Evolutionary conservation across 2,329 filamentous ascomycete genomes (phyloP).

Genomic region (Endothia cerciana): DNA sequence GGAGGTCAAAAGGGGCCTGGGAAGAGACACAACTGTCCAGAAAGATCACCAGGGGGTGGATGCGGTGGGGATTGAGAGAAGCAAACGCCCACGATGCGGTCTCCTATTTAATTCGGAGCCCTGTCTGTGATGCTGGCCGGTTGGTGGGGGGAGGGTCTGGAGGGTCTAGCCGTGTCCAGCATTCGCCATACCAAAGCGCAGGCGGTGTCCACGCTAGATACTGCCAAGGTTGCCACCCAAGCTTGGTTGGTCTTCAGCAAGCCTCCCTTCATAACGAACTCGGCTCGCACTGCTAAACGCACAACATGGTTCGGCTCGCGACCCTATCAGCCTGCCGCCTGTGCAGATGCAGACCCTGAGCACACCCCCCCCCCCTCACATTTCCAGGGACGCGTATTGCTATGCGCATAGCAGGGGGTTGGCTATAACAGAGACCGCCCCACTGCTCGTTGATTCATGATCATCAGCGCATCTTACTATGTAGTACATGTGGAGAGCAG

Average conservation of each 20-base stretch:
- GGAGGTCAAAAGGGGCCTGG: conserved; percentile 21
- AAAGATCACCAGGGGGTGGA: conserved; percentile 27
- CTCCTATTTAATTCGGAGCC: conserved; percentile 26
- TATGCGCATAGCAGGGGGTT: background rate
- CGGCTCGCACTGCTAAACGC: background rate
- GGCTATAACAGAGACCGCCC: background rate
- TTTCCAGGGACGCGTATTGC: background rate
- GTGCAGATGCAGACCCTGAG: no score
- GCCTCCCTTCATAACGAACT: background rate
- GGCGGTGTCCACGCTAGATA: background rate
- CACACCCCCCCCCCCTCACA: no score
- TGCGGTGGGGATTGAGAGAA: conserved; percentile 21
- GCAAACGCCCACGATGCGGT: conserved; percentile 4
- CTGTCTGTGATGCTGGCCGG: conserved; percentile 19
- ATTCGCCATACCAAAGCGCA: conserved; percentile 7
- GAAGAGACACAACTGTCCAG: conserved; percentile 28
- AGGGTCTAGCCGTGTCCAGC: conserved; percentile 5
- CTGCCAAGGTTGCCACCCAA: conserved; percentile 1
- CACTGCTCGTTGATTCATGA: no score
- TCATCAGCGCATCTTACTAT: background rate
- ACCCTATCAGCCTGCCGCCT: no score
- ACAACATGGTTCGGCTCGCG: background rate
- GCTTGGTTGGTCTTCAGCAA: background rate
- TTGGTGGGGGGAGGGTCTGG: conserved; percentile 17
- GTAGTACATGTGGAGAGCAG: background rate